These are phyloP conservation scores for Bretschneidera sinensis DNA, from an alignment of 345 rosid species.

Conservation along the genomic window DNA sequence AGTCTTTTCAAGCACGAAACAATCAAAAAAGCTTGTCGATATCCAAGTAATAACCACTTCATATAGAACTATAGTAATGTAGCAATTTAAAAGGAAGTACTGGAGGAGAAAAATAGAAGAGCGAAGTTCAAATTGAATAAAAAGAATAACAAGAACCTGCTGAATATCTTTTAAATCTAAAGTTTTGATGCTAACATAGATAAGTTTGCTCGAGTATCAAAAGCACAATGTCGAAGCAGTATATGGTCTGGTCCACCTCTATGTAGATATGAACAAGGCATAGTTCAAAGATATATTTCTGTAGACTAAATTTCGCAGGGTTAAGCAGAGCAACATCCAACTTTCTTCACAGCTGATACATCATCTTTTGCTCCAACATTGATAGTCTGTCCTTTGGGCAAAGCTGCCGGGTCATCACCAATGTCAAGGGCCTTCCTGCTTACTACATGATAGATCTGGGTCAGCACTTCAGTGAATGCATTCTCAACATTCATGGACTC, in stretches of 20 bases:
- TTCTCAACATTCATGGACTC: constrained; percentile 79
- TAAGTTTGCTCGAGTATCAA: not conserved
- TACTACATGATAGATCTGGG: constrained; percentile 71
- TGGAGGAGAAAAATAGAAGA: too few species aligned
- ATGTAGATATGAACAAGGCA: constrained; percentile 11
- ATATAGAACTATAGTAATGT: too few species aligned
- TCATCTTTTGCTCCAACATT: constrained; percentile 65
- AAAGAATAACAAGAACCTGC: too few species aligned
- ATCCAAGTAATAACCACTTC: too few species aligned
- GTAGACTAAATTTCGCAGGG: constrained; percentile 1
- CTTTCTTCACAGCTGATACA: constrained; percentile 73
- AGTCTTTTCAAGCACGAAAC: too few species aligned
- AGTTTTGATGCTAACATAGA: constrained; percentile 1
- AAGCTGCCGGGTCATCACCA: constrained; percentile 75
- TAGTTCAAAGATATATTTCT: constrained; percentile 4
- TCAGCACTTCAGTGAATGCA: constrained; percentile 78
- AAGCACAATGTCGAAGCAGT: constrained; percentile 9
- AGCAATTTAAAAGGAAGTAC: too few species aligned
- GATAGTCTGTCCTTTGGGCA: constrained; percentile 80
- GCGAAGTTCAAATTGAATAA: too few species aligned
- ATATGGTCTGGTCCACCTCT: constrained; percentile 15
- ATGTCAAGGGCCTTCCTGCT: constrained; percentile 80
- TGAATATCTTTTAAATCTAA: too few species aligned
- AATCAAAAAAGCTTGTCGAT: too few species aligned
- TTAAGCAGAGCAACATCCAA: constrained; percentile 70